Evolutionary conservation across 768 basidiomycete genomes (phyloP).

Genomic region (Agaricus sinodeliciosus): DNA sequence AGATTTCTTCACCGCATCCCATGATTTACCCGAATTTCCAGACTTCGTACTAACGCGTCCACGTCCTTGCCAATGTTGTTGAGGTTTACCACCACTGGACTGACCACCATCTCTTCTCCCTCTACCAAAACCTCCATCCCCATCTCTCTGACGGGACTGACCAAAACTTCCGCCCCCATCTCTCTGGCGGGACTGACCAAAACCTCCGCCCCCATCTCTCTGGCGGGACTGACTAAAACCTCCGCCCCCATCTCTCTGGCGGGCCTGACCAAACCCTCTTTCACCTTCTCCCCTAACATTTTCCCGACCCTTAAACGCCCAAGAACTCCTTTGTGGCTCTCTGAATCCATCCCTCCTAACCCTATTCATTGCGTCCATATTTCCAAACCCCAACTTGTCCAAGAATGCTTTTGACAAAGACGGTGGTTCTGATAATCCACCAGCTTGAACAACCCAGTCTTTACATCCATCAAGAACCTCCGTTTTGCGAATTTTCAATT

Average conservation of each 20-base stretch:
- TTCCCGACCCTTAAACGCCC: background rate
- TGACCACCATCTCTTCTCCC: too few species aligned
- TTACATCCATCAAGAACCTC: slow-evolving; percentile 14
- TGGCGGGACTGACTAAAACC: background rate
- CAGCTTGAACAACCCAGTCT: slow-evolving; percentile 16
- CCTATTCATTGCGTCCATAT: background rate
- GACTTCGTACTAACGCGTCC: too few species aligned
- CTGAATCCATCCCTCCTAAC: slow-evolving; percentile 8
- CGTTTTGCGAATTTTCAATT: slow-evolving; percentile 11
- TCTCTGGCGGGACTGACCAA: too few species aligned
- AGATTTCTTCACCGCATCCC: too few species aligned
- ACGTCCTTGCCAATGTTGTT: too few species aligned
- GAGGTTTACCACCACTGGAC: too few species aligned
- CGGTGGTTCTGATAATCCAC: slow-evolving; percentile 13
- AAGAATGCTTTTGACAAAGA: slow-evolving; percentile 12
- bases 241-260: background rate
- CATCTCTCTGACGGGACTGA: background rate
- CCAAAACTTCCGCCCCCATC: background rate
- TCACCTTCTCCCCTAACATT: slow-evolving; percentile 1
- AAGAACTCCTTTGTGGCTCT: slow-evolving; percentile 10
- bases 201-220: background rate
- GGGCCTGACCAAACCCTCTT: background rate
- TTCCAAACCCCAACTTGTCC: slow-evolving; percentile 13
- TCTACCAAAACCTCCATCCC: background rate
- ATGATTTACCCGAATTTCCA: too few species aligned